A percentile compares a stretch with the other conserved stretches of the same genome.
Conservation (phyloP, 2,329 filamentous ascomycete species). For the Paecilomyces fulvus region DNA sequence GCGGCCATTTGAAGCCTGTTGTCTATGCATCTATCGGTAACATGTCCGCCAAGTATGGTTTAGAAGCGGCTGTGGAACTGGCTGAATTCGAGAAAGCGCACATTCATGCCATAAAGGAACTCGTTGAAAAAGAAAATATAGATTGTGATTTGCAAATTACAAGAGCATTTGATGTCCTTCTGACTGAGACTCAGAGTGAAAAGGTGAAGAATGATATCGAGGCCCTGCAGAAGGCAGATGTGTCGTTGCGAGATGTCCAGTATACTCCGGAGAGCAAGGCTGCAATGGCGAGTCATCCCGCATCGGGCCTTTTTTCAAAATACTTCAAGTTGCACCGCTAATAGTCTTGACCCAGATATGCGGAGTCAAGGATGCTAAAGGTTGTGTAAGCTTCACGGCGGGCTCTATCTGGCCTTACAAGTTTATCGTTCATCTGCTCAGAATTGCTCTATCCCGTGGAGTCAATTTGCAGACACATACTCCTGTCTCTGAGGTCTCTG, state of each 20-base stretch:
- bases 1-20: conserved; percentile 37
- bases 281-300: conserved; percentile 11
- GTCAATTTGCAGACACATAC: conserved; percentile 49
- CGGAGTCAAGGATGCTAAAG: conserved; percentile 29
- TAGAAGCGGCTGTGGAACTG: conserved; percentile 29
- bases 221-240: conserved; percentile 16
- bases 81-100: conserved; percentile 34
- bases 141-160: conserved; percentile 37
- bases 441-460: conserved; percentile 44
- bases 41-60: conserved; percentile 23
- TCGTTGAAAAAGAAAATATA: conserved; percentile 33
- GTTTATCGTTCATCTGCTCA: conserved; percentile 63
- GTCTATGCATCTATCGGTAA: conserved; percentile 29
- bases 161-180: conserved; percentile 30
- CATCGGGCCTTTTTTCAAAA: background rate
- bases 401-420: conserved; percentile 59
- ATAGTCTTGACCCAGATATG: conserved; percentile 16
- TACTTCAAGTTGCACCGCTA: background rate
- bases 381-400: conserved; percentile 25
- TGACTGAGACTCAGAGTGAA: conserved; percentile 20
- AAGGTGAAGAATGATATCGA: conserved; percentile 22
- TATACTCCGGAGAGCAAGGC: conserved; percentile 16
- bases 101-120: conserved; percentile 29
- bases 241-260: conserved; percentile 20
- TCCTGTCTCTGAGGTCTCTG: conserved; percentile 28